phyloP scores from a whole-genome alignment of 2,329 filamentous ascomycete species.

The Fusarium foetens region DNA sequence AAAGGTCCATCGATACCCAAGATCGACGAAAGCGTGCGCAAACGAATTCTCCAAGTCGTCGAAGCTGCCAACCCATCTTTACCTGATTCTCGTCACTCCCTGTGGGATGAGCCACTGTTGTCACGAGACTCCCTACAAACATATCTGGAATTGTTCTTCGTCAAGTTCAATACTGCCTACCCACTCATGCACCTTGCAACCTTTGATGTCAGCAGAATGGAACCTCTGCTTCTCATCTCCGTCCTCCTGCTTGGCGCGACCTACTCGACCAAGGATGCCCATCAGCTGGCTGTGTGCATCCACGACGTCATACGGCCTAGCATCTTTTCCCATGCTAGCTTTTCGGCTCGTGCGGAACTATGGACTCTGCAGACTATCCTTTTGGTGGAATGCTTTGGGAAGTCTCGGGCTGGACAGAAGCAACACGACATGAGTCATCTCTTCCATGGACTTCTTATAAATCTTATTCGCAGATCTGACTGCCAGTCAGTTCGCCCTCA shows the following conservation, averaged over 20 bases:
- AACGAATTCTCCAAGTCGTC: neutral
- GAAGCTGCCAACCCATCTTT: neutral
- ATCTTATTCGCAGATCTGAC: slow-evolving; percentile 52
- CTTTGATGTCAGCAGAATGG: neutral
- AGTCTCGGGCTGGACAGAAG: slow-evolving; percentile 69
- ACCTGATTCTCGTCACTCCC: neutral
- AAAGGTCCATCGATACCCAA: neutral
- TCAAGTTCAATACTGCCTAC: neutral
- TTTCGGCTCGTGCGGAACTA: slow-evolving; percentile 66
- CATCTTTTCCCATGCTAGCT: slow-evolving; percentile 44
- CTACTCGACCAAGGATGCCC: neutral
- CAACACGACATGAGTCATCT: slow-evolving; percentile 72
- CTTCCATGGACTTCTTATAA: slow-evolving; percentile 54
- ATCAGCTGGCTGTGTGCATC: slow-evolving; percentile 4
- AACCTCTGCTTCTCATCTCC: neutral
- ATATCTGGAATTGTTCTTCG: neutral
- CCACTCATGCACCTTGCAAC: slow-evolving; percentile 5
- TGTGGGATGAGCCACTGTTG: neutral
- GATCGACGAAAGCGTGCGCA: neutral
- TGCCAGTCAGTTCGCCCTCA: slow-evolving; percentile 35
- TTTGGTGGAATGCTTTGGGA: slow-evolving; percentile 72
- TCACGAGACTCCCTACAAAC: neutral
- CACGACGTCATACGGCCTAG: neutral
- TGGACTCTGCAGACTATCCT: slow-evolving; percentile 71
- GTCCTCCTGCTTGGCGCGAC: neutral